Evolutionary conservation across 2,329 filamentous ascomycete genomes (phyloP).

Genomic region (Trichoderma oligosporum): DNA sequence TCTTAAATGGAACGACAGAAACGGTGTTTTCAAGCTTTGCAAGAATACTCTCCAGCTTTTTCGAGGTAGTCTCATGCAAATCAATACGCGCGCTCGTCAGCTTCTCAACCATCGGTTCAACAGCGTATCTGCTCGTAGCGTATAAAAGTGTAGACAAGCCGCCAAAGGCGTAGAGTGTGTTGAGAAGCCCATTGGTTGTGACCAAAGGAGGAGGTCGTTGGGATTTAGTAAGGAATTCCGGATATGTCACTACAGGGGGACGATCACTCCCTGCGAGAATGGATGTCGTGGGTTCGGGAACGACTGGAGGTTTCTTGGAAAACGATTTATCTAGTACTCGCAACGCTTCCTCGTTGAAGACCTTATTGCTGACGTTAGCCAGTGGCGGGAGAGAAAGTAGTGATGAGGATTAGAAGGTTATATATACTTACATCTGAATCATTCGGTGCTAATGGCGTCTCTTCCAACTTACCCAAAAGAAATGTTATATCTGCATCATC

Average conservation of each 20-base stretch:
- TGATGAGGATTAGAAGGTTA: background rate
- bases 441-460: background rate
- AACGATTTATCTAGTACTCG: conserved; percentile 12
- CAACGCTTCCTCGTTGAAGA: background rate
- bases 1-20: conserved; percentile 53
- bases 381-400: too few relatives aligned
- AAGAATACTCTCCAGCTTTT: conserved; percentile 45
- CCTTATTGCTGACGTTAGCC: background rate
- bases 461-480: conserved; percentile 46
- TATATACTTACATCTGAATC: conserved; percentile 12
- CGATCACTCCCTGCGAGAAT: conserved; percentile 38
- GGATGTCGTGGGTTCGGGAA: conserved; percentile 23
- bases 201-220: conserved; percentile 57
- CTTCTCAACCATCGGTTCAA: conserved; percentile 57
- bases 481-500: conserved; percentile 61
- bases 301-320: conserved; percentile 13
- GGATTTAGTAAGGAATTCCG: conserved; percentile 62
- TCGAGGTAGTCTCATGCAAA: conserved; percentile 47
- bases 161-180: conserved; percentile 55
- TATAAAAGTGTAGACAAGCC: conserved; percentile 63
- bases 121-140: conserved; percentile 64
- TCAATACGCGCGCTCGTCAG: conserved; percentile 51
- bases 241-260: conserved; percentile 64
- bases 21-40: conserved; percentile 54
- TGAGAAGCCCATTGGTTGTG: conserved; percentile 56